Evolutionary conservation across 2,329 filamentous ascomycete genomes (phyloP), one percentile per base, ranked within the genome.

Genomic region (Penicillium psychrosexuale): DNA sequence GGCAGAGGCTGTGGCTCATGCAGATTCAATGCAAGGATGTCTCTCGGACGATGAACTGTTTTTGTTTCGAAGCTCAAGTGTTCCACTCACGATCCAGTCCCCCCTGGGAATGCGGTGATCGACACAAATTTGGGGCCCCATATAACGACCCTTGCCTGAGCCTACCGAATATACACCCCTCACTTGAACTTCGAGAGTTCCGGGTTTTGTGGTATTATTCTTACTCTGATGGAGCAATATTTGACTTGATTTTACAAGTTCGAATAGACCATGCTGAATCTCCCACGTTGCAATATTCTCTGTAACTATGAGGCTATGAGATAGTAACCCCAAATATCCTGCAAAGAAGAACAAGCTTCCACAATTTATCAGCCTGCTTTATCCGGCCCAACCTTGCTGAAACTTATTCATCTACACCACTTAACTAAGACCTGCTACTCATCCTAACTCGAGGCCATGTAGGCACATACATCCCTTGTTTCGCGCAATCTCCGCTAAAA

Each of bases 361-460:
- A 31, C 5, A 9, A 19, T 27, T n/a, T 4, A 17, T 11, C 17
- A 24, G 15, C 8, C 4, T 36, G 11, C n/a, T 27, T 17, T 36
- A 12, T 17, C 8, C 4, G 9, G 9, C 3, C 13, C 45, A 17
- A 9, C 30, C 30, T 34, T 31, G 12, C 17, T 33, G 8, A 13
- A 2, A 45, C 15, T 24, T 12, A 22, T 11, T 24, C 22, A n/a
- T n/a, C 17, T 9, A 42, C 8, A 33, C 36, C 28, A 28, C 47
- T 42, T 17, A 3, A 22, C 19, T 22, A 13, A n/a, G 11, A 48
- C 33, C n/a, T 38, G n/a, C 37, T 13, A 31, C 9, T 22, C 36
- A 30, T 22, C 30, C 47, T 53, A 30, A 57, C 50, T 56, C 55
- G 46, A 47, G 19, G 19, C 54, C 50, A 61, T 61, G 50, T 63